These are phyloP conservation scores for Debaryomyces fabryi DNA, from an alignment of 1,139 yeast genomes.

Conservation along the genomic window DNA sequence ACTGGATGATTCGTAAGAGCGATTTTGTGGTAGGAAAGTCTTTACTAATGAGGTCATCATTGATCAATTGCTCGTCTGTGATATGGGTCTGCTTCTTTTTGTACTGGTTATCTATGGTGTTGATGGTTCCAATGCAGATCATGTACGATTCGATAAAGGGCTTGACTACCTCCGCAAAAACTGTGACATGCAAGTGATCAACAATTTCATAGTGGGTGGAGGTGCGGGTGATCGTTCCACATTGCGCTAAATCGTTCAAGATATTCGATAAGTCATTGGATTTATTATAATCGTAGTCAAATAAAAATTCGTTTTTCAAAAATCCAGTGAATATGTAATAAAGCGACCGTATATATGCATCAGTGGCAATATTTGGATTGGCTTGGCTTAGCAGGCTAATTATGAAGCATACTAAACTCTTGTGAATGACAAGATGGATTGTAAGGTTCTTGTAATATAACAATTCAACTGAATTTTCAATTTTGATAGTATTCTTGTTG, in stretches of 20 bases:
- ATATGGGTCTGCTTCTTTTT: slow-evolving; percentile 15
- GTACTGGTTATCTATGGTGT: slow-evolving; percentile 17
- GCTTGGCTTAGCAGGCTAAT: slow-evolving; percentile 22
- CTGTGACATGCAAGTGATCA: slow-evolving; percentile 27
- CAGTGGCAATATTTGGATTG: slow-evolving; percentile 16
- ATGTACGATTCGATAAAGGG: slow-evolving; percentile 46
- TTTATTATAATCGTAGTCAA: slow-evolving; percentile 43
- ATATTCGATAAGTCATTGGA: slow-evolving; percentile 34
- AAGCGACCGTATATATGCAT: slow-evolving; percentile 28
- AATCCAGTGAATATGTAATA: slow-evolving; percentile 42
- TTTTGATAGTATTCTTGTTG: slow-evolving; percentile 27
- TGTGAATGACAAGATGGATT: slow-evolving; percentile 44
- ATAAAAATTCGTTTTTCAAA: slow-evolving; percentile 47
- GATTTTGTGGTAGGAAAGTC: slow-evolving; percentile 45
- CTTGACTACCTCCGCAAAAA: slow-evolving; percentile 34
- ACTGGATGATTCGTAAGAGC: slow-evolving; percentile 36
- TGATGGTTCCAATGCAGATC: slow-evolving; percentile 33
- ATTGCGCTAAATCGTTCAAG: slow-evolving; percentile 29
- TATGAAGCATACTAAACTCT: slow-evolving; percentile 39
- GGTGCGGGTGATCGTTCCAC: slow-evolving; percentile 11
- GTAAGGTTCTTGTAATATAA: slow-evolving; percentile 48
- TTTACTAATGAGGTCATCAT: slow-evolving; percentile 28
- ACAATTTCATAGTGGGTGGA: slow-evolving; percentile 23
- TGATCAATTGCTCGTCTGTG: slow-evolving; percentile 21
- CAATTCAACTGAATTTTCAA: slow-evolving; percentile 44